These are phyloP conservation scores for Gautieria morchelliformis DNA, from an alignment of 768 basidiomycete species.

Conservation along the genomic window DNA sequence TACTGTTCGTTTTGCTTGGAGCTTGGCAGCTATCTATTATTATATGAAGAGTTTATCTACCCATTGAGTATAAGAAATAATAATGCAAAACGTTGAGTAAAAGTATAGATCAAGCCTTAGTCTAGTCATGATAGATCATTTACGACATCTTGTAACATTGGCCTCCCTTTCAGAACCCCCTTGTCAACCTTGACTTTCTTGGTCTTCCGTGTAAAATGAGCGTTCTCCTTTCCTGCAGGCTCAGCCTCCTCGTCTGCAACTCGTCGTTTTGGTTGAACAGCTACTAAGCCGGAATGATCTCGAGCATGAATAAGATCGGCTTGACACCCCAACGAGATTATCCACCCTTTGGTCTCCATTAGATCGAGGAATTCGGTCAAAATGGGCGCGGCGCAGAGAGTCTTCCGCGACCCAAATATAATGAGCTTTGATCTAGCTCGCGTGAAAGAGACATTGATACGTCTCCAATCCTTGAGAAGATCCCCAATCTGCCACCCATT, in stretches of 20 bases:
- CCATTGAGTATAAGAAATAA: too few species aligned
- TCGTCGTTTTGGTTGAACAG: neutral
- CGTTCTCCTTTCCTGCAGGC: constrained; percentile 2
- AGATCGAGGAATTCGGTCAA: constrained; percentile 68
- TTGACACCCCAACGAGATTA: constrained; percentile 37
- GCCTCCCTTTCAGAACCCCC: constrained; percentile 10
- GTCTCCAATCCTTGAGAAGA: constrained; percentile 87
- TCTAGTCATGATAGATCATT: constrained; percentile 10
- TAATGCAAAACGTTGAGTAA: too few species aligned
- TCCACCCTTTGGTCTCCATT: constrained; percentile 68
- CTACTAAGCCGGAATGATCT: neutral
- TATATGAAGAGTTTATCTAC: too few species aligned
- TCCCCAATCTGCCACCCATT: constrained; percentile 63
- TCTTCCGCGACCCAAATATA: constrained; percentile 81
- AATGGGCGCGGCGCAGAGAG: constrained; percentile 52
- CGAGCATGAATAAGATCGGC: neutral
- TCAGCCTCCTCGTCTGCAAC: neutral
- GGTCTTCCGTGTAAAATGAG: neutral
- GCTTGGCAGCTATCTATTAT: too few species aligned
- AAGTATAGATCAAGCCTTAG: neutral
- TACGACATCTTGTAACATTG: constrained; percentile 13
- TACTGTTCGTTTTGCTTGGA: too few species aligned
- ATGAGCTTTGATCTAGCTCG: constrained; percentile 85
- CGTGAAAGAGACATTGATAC: constrained; percentile 95
- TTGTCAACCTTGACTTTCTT: constrained; percentile 7